Conservation (phyloP, 106 monocot genomes). For the Dendrobium chrysotoxum region DNA sequence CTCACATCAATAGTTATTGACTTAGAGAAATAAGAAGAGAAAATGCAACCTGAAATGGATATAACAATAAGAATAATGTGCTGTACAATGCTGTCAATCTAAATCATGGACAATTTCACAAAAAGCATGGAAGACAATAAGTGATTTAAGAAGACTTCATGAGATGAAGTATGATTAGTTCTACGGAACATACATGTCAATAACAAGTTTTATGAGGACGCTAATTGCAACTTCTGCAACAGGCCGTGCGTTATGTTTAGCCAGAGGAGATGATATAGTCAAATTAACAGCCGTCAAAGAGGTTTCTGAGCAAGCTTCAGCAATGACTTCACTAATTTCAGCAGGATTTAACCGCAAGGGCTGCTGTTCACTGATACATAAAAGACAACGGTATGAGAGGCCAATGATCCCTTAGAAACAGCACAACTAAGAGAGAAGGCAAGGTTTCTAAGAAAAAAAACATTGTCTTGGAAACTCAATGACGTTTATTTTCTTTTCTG, state of each 20-base stretch:
- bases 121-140: not conserved
- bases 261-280: conserved; percentile 40
- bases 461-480: not conserved
- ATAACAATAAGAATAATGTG: not conserved
- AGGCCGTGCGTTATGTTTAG: conserved; percentile 46
- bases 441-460: not conserved
- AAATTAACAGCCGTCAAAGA: conserved; percentile 47
- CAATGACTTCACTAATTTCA: conserved; percentile 93
- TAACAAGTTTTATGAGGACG: conserved; percentile 92
- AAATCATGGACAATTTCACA: not conserved
- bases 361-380: conserved; percentile 86
- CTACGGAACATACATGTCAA: conserved; percentile 78
- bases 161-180: conserved; percentile 4
- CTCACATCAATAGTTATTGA: not conserved
- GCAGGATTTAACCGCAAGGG: conserved; percentile 76
- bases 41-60: no score
- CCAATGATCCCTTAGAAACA: not conserved
- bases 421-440: no score
- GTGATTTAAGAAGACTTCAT: not conserved
- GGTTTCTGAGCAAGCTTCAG: conserved; percentile 81
- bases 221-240: conserved; percentile 80
- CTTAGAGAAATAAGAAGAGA: no score
- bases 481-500: not conserved
- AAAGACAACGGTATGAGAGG: not conserved
- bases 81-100: not conserved